Percentiles rank a stretch among this genome's conserved stretches.
Evolutionary conservation across 495 filamentous ascomycete species (phyloP).

Genomic region (Neurospora sp.): DNA sequence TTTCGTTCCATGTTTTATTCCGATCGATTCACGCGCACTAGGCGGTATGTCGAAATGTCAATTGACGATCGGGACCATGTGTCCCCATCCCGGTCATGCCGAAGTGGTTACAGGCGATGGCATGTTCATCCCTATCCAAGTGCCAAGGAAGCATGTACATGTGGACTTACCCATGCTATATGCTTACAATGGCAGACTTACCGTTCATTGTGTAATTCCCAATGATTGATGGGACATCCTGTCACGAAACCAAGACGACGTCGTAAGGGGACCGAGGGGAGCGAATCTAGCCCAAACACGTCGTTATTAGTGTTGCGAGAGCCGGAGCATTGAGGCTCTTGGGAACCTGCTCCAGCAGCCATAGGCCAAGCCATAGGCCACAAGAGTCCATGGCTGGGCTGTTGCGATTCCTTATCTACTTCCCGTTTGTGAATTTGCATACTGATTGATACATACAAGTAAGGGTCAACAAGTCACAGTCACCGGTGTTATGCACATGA

Average conservation of each 20-base stretch:
- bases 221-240: not conserved
- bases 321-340: not conserved
- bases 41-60: not conserved
- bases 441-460: not conserved
- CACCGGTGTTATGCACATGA: not conserved
- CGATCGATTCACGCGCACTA: not conserved
- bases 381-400: not conserved
- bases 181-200: not conserved
- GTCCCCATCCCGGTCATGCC: not conserved
- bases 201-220: not conserved
- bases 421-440: not conserved
- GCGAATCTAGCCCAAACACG: not conserved
- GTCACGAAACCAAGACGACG: not conserved
- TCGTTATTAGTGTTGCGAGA: not conserved
- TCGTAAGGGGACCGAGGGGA: not conserved
- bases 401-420: not conserved
- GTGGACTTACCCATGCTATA: not conserved
- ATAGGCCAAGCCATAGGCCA: not conserved
- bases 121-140: not conserved
- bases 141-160: not conserved
- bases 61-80: not conserved
- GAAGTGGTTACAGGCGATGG: not conserved
- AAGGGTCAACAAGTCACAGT: not conserved
- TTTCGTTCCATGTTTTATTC: not conserved
- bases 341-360: not conserved